Base-by-base conservation (phyloP, 192 early-diverging fungal species). In the Jimgerdemannia lactiflua region DNA sequence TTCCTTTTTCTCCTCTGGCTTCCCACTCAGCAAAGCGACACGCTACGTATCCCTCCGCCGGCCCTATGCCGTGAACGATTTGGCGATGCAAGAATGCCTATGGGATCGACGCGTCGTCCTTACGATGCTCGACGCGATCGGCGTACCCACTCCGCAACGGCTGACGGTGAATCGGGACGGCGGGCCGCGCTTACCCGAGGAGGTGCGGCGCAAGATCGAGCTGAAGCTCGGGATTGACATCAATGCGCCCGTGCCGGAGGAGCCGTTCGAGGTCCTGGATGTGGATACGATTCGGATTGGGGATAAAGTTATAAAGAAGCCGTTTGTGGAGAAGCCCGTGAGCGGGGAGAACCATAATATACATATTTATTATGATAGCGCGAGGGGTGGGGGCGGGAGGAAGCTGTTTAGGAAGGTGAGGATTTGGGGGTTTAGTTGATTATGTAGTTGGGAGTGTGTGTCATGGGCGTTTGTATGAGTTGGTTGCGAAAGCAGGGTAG, bases 301-400 rank as follows among this genome's bases (percentile, higher is more conserved):
- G 6, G 84, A 87, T 39, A 73, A 88, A 72, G 85, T 81, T 42
- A 86, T 99, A 18, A 82, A 79, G 76, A 99, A 99, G 80, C 96
- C 97, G 17, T 99, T 97, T 88, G 95, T 99, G 17, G 97, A 99
- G 78, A 99, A 99, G 77, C 97, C 97, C 9, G 92, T 95, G n/a
- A 91, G 92, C 42, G 92, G 96, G 39, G 97, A 99, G 81, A 91
- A 99, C 80, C 97, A 99, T 86, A 98, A 98, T 79, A 95, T 99
- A 70, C 90, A 93, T 86, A 96, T 99, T 70, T 98, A 99, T 88
- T 99, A 96, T 80, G 83, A 91, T 18, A 78, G 84, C 19, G 85
- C 86, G 67, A 86, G 89, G 70, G 97, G 97, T 63, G 96, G 97
- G 71, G 94, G 94, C 39, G 90, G 87, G 41, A 88, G 94, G 49